Base-by-base conservation (phyloP, 1,284 basidiomycete genomes). In the Cutaneotrichosporon arboriforme region DNA sequence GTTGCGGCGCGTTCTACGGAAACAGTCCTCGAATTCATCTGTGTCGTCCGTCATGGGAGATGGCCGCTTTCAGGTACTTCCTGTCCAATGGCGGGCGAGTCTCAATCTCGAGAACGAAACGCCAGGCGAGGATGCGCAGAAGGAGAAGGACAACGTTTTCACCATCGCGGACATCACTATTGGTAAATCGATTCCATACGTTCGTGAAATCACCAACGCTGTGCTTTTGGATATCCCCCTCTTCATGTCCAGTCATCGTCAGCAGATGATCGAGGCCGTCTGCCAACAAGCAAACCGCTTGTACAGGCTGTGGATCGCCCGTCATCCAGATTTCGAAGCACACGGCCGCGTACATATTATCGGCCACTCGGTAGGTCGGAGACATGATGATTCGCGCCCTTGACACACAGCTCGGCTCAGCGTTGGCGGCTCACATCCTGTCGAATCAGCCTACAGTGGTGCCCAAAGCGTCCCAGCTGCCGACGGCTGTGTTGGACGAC, bases 11-110 rank as follows among this genome's bases (percentile, higher is more conserved):
- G 67, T 76, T 14, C 65, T 78, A 34, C 62, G 70, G 42, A 77
- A 76, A 52, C 78, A 79, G 64, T 65, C 75, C 0, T 52, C 57
- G 10, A 69, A 76, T 31, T 77, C 78, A 2, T 76, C 77, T 12
- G 57, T 80, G 1, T 61, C 72, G 1, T 77, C 74, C 0, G 76
- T 80, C 41, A 76, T 79, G 57, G 66, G 77, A 10, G 65, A 76
- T 42, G 66, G 77, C 8, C 74, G 78, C 36, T 68, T 77, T 4
- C 78, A 70, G 52, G 76, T 82, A 33, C 64, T 82, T 3, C 81
- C 80, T 1, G 76, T 82, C 5, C 78, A 79, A 57, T 82, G 81
- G 81, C 69, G 81, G 23, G 76, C 79, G 2, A 77, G 69, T 8
- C 67, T 81, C 18, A 67, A 78, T 38, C 65, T 79, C 12, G 73